These are phyloP conservation scores for Suhomyces anneliseae DNA, from an alignment of 1,139 yeast species.

Conservation along the genomic window DNA sequence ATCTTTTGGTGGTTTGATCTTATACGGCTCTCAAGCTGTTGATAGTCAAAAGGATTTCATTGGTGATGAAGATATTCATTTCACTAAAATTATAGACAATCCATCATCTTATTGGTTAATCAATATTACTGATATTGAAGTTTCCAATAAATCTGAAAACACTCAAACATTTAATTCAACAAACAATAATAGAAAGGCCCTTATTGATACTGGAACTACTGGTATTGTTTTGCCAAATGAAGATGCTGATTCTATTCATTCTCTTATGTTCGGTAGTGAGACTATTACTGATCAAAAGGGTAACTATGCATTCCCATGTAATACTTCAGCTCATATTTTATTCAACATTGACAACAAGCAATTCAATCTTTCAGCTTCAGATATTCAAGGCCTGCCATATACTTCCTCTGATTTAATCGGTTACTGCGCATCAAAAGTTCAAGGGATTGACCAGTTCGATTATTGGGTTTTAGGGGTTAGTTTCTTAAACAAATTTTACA, in stretches of 20 bases:
- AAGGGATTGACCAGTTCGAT: slow-evolving; percentile 44
- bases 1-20: slow-evolving; percentile 27
- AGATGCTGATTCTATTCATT: slow-evolving; percentile 56
- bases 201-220: slow-evolving; percentile 70
- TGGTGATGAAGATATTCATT: slow-evolving; percentile 18
- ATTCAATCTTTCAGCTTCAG: slow-evolving; percentile 38
- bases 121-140: slow-evolving; percentile 35
- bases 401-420: slow-evolving; percentile 38
- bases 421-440: slow-evolving; percentile 66
- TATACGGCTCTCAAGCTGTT: slow-evolving; percentile 25
- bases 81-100: slow-evolving; percentile 40
- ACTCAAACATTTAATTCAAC: slow-evolving; percentile 3
- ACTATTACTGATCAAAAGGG: slow-evolving; percentile 54
- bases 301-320: slow-evolving; percentile 62
- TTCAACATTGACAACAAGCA: slow-evolving; percentile 43
- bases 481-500: slow-evolving; percentile 56
- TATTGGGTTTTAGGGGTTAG: slow-evolving; percentile 60
- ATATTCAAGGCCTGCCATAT: slow-evolving; percentile 52
- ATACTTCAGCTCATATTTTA: slow-evolving; percentile 26
- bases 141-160: slow-evolving; percentile 25
- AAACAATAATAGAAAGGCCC: slow-evolving; percentile 38
- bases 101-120: slow-evolving; percentile 55
- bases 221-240: slow-evolving; percentile 55
- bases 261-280: slow-evolving; percentile 41
- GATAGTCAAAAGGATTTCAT: slow-evolving; percentile 7